phyloP scores from a whole-genome alignment of 805 yeast species.

The Saccharomyces jurei region DNA sequence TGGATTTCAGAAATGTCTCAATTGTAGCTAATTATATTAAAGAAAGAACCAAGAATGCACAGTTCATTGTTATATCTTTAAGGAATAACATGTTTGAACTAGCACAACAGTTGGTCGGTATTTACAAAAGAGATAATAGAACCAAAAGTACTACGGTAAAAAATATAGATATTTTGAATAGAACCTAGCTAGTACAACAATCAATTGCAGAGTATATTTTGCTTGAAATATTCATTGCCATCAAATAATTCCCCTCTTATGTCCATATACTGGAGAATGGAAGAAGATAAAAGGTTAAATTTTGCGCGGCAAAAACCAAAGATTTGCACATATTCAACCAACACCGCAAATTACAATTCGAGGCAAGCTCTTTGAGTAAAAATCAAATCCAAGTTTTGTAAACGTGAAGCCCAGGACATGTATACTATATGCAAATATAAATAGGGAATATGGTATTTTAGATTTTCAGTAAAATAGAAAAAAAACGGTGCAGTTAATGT shows the following conservation, averaged over 20 bases:
- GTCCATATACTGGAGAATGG: too few relatives aligned
- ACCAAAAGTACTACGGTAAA: conserved; percentile 74
- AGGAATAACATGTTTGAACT: conserved; percentile 97
- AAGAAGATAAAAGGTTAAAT: too few relatives aligned
- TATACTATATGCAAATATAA: background rate
- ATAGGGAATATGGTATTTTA: background rate
- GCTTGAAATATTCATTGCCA: background rate
- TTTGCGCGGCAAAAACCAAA: too few relatives aligned
- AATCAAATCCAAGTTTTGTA: background rate
- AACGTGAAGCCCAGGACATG: background rate
- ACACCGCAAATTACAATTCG: too few relatives aligned
- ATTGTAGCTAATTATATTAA: conserved; percentile 96
- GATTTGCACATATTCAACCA: too few relatives aligned
- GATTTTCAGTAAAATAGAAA: background rate
- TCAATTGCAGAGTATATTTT: background rate
- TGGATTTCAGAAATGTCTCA: conserved; percentile 93
- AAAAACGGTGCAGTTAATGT: background rate
- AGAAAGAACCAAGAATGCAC: conserved; percentile 93
- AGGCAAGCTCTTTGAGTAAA: too few relatives aligned
- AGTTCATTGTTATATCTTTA: conserved; percentile 88
- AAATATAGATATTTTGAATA: conserved; percentile 45
- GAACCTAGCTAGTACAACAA: conserved; percentile 1
- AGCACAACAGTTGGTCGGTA: conserved; percentile 89
- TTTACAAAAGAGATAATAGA: conserved; percentile 87
- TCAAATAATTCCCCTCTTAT: too few relatives aligned